Conservation (phyloP, 106 monocot genomes). For the Narthecium ossifragum region DNA sequence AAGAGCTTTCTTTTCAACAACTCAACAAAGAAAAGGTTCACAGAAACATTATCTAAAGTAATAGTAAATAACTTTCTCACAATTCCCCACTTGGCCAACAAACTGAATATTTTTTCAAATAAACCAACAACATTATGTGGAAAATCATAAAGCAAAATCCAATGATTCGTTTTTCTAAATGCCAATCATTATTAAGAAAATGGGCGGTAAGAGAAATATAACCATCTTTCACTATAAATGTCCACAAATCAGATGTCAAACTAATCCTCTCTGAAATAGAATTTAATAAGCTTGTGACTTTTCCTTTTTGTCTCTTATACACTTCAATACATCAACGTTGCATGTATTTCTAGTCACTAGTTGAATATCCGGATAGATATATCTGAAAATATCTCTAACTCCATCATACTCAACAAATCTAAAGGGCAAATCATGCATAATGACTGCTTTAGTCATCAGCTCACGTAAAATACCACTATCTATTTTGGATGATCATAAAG, state of each 20-base stretch:
- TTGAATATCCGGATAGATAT: neutral
- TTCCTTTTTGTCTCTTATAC: neutral
- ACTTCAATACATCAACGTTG: neutral
- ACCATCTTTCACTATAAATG: constrained; percentile 1
- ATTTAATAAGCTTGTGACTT: neutral
- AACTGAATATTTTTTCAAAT: neutral
- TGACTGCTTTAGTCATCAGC: neutral
- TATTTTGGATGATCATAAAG: neutral
- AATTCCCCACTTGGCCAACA: neutral
- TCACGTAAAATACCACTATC: neutral
- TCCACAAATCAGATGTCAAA: constrained; percentile 6
- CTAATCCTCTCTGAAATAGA: neutral
- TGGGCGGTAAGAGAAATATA: constrained; percentile 5
- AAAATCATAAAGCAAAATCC: neutral
- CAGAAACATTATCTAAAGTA: constrained; percentile 10
- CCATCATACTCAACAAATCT: neutral
- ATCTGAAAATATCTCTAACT: neutral
- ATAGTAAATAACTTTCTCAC: neutral
- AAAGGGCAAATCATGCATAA: neutral
- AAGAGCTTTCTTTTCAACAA: neutral
- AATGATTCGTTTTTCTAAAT: too few species aligned
- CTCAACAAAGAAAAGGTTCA: neutral
- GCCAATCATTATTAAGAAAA: neutral
- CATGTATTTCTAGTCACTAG: neutral
- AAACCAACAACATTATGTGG: neutral